Evolutionary conservation across 768 basidiomycete species (phyloP), one percentile per base, ranked within the genome.

Genomic region (Postia placenta): DNA sequence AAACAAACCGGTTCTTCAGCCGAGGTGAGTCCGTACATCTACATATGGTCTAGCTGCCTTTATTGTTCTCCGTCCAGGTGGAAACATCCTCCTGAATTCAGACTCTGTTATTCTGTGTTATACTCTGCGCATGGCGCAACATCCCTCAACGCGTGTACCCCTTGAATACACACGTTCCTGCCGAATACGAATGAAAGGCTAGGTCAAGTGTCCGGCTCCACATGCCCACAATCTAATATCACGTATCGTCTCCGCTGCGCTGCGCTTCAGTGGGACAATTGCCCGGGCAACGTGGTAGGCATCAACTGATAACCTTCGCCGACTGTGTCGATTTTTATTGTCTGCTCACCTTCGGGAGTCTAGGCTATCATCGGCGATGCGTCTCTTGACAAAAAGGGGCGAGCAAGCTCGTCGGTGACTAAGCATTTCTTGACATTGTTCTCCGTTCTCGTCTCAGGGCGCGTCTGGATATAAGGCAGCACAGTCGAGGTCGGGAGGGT

Each of bases 191-290:
- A n/a, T n/a, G n/a, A n/a, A n/a, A n/a, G n/a, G n/a, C n/a, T n/a
- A n/a, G n/a, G n/a, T n/a, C n/a, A n/a, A n/a, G n/a, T n/a, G n/a
- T n/a, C n/a, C n/a, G n/a, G n/a, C n/a, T n/a, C n/a, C n/a, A n/a
- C n/a, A n/a, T n/a, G n/a, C n/a, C n/a, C n/a, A n/a, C n/a, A n/a
- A n/a, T n/a, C n/a, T n/a, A n/a, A n/a, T n/a, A n/a, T n/a, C n/a
- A n/a, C n/a, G n/a, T n/a, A n/a, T n/a, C n/a, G n/a, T n/a, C n/a
- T n/a, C n/a, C n/a, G n/a, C n/a, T n/a, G n/a, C n/a, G n/a, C n/a
- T n/a, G n/a, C n/a, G n/a, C n/a, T n/a, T n/a, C n/a, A n/a, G n/a
- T 30, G 19, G 33, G 19, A 33, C 45, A 45, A 45, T 45, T 45
- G 45, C 20, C 22, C 26, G 33, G 11, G 5, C 45, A 45, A 45